These are phyloP conservation scores for Cryptomeria japonica DNA, from an alignment of 75 land plant species.

Conservation along the genomic window DNA sequence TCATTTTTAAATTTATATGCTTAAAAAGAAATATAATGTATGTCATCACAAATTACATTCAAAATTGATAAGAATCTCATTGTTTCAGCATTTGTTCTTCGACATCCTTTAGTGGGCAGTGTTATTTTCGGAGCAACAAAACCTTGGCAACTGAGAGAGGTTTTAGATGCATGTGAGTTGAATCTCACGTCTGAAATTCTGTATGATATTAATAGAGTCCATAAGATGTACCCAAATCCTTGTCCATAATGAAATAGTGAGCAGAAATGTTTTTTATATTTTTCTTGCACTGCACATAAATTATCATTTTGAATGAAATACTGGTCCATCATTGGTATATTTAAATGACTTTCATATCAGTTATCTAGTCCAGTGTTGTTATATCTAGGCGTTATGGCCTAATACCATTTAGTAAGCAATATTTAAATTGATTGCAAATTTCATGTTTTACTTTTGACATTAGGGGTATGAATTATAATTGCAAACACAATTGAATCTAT, in stretches of 20 bases:
- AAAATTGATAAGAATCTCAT: neutral
- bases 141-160: conserved; percentile 66
- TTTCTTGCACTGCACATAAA: neutral
- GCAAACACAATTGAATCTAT: neutral
- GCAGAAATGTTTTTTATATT: neutral
- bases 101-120: conserved; percentile 77
- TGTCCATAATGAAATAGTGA: conserved; percentile 48
- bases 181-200: conserved; percentile 55
- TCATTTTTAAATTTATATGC: neutral
- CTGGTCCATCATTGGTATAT: neutral
- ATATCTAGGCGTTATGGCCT: neutral
- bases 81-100: conserved; percentile 73
- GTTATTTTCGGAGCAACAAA: conserved; percentile 81
- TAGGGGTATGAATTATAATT: neutral
- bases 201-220: conserved; percentile 58
- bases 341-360: neutral
- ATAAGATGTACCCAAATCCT: conserved; percentile 67
- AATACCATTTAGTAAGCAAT: neutral
- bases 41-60: neutral
- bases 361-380: neutral
- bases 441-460: neutral
- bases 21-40: neutral
- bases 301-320: neutral
- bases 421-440: neutral
- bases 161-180: conserved; percentile 46